These are phyloP conservation scores for Termitomyces titanicus DNA, from an alignment of 768 basidiomycete species.

Conservation along the genomic window DNA sequence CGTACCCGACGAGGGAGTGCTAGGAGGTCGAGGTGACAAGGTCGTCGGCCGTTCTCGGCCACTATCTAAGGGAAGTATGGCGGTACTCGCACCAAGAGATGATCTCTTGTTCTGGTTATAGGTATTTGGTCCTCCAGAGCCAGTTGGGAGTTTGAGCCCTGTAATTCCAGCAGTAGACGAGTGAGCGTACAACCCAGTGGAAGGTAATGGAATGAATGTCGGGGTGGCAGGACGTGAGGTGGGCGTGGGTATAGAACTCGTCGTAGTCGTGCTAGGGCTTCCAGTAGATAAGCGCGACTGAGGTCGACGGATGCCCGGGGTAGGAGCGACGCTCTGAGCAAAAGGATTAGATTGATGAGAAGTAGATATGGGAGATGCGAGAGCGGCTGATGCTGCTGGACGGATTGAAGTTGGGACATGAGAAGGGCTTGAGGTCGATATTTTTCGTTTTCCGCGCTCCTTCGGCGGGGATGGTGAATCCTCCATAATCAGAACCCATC, in stretches of 20 bases:
- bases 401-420: constrained; percentile 49
- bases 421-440: constrained; percentile 51
- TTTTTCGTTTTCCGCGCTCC: constrained; percentile 53
- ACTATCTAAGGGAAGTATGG: constrained; percentile 24
- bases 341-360: constrained; percentile 35
- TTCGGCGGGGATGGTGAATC: constrained; percentile 73
- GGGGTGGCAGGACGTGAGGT: constrained; percentile 72
- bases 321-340: constrained; percentile 33
- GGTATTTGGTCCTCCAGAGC: constrained; percentile 39
- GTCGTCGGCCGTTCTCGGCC: constrained; percentile 32
- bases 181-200: constrained; percentile 44
- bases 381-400: constrained; percentile 41
- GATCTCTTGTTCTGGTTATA: constrained; percentile 51
- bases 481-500: constrained; percentile 90
- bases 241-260: constrained; percentile 63
- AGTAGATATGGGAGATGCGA: constrained; percentile 40
- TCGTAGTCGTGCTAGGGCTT: constrained; percentile 44
- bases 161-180: constrained; percentile 33
- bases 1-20: constrained; percentile 26
- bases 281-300: constrained; percentile 72
- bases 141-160: constrained; percentile 60
- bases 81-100: constrained; percentile 52
- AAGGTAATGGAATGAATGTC: constrained; percentile 71
- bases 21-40: constrained; percentile 29
- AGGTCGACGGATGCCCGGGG: constrained; percentile 54